Conservation (phyloP, 768 basidiomycete species). For the Serendipita sp. region DNA sequence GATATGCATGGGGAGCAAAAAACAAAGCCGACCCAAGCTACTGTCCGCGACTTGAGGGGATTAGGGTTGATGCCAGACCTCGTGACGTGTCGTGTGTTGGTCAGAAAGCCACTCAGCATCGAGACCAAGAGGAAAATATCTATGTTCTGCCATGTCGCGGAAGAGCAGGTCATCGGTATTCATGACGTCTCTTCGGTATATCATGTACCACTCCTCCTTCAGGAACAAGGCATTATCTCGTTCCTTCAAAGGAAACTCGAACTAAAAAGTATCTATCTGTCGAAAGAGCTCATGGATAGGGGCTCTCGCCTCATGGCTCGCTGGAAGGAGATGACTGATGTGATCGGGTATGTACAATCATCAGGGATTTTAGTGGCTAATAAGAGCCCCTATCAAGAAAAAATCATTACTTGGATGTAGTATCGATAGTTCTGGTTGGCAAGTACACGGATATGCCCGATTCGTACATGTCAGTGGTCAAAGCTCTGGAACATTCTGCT, state of each 20-base stretch:
- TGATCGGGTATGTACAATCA: conserved; percentile 13
- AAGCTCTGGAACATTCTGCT: conserved; percentile 91
- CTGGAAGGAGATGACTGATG: conserved; percentile 73
- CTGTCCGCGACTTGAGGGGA: conserved; percentile 82
- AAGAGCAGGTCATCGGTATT: conserved; percentile 76
- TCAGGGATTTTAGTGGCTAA: conserved; percentile 1
- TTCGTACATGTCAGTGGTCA: conserved; percentile 96
- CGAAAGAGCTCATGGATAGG: conserved; percentile 37
- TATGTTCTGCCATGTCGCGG: conserved; percentile 95
- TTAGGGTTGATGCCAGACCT: conserved; percentile 86
- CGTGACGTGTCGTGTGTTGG: conserved; percentile 77
- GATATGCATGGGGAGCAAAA: conserved; percentile 99
- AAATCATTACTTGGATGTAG: conserved; percentile 79
- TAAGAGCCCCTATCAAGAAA: conserved; percentile 37
- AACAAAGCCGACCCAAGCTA: conserved; percentile 97
- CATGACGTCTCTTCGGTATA: conserved; percentile 96
- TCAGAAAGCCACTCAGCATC: conserved; percentile 61
- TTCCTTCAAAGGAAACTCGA: conserved; percentile 74
- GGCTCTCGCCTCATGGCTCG: conserved; percentile 50
- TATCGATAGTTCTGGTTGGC: conserved; percentile 81
- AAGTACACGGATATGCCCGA: conserved; percentile 96
- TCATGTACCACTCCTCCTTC: conserved; percentile 84
- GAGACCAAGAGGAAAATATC: conserved; percentile 91
- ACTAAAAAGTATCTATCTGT: conserved; percentile 39
- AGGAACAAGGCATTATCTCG: conserved; percentile 79